phyloP scores from a whole-genome alignment of 1,139 yeast species.

The Saccharomyces pastorianus region DNA sequence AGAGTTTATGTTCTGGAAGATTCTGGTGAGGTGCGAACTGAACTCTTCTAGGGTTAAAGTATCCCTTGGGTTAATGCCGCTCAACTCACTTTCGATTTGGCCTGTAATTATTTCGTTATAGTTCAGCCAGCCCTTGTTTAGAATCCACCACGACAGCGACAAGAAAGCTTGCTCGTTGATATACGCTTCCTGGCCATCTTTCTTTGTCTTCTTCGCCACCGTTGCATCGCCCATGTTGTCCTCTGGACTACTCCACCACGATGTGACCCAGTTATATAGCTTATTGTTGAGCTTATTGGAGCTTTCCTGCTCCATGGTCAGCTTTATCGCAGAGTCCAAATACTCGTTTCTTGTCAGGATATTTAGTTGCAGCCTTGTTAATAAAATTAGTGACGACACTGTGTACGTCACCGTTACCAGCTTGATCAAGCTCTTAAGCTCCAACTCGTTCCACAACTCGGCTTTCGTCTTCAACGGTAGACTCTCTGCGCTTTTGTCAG shows the following conservation, averaged over 20 bases:
- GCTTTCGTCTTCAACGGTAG: slow-evolving; percentile 42
- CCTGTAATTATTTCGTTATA: slow-evolving; percentile 48
- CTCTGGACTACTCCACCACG: background rate
- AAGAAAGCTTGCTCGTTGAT: slow-evolving; percentile 72
- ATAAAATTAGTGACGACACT: slow-evolving; percentile 57
- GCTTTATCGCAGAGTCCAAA: slow-evolving; percentile 63
- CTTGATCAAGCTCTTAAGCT: slow-evolving; percentile 66
- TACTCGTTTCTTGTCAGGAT: slow-evolving; percentile 82
- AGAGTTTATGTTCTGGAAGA: slow-evolving; percentile 38
- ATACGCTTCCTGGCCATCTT: slow-evolving; percentile 12
- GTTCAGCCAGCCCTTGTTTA: slow-evolving; percentile 74
- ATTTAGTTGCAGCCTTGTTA: slow-evolving; percentile 80
- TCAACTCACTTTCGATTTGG: slow-evolving; percentile 56
- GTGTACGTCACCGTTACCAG: slow-evolving; percentile 65
- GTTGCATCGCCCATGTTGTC: background rate
- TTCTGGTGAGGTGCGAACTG: slow-evolving; percentile 31
- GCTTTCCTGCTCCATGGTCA: slow-evolving; percentile 38
- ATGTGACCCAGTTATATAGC: background rate
- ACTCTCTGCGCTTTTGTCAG: slow-evolving; percentile 7
- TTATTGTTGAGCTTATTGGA: background rate
- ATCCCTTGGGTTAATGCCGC: slow-evolving; percentile 59
- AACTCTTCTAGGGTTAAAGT: slow-evolving; percentile 60
- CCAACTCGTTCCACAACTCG: slow-evolving; percentile 80
- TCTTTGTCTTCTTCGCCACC: slow-evolving; percentile 17
- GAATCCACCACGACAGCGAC: slow-evolving; percentile 88